Evolutionary conservation across 805 yeast species (phyloP).

Genomic region (Scheffersomyces ergatensis): DNA sequence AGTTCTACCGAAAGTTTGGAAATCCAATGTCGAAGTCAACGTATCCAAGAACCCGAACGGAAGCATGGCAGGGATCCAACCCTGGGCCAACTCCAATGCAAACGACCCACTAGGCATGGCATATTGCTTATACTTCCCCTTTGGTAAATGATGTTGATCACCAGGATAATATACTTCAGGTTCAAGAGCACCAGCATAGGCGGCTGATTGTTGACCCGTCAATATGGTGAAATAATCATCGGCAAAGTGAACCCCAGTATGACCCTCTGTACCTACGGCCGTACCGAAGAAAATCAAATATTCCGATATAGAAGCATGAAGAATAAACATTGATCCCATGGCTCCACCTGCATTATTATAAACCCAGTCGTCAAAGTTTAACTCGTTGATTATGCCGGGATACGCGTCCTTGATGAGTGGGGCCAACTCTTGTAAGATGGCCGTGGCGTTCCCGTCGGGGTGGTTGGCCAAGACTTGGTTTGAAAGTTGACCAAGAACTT

Average conservation of each 20-base stretch:
- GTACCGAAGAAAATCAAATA: constrained; percentile 92
- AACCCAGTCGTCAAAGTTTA: constrained; percentile 83
- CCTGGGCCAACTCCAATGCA: constrained; percentile 95
- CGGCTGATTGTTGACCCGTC: constrained; percentile 75
- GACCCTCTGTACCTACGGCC: constrained; percentile 95
- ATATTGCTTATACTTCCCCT: constrained; percentile 81
- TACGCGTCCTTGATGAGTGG: constrained; percentile 58
- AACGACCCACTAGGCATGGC: constrained; percentile 77
- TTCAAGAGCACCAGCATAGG: constrained; percentile 56
- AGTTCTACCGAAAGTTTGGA: constrained; percentile 66
- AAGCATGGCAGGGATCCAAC: constrained; percentile 97
- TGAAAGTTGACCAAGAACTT: constrained; percentile 56
- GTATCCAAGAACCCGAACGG: constrained; percentile 92
- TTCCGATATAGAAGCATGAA: constrained; percentile 93
- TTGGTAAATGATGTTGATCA: constrained; percentile 73
- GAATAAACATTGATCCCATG: constrained; percentile 92
- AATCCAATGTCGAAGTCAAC: constrained; percentile 76
- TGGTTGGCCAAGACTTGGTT: constrained; percentile 51
- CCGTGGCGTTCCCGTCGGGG: constrained; percentile 59
- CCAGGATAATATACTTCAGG: constrained; percentile 85
- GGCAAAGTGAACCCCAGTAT: constrained; percentile 94
- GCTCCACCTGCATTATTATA: constrained; percentile 99
- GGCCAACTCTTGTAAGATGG: constrained; percentile 61
- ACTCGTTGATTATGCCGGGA: constrained; percentile 71
- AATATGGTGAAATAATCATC: constrained; percentile 94